phyloP scores from a whole-genome alignment of 768 basidiomycete species.

The Kockovaella imperatae region DNA sequence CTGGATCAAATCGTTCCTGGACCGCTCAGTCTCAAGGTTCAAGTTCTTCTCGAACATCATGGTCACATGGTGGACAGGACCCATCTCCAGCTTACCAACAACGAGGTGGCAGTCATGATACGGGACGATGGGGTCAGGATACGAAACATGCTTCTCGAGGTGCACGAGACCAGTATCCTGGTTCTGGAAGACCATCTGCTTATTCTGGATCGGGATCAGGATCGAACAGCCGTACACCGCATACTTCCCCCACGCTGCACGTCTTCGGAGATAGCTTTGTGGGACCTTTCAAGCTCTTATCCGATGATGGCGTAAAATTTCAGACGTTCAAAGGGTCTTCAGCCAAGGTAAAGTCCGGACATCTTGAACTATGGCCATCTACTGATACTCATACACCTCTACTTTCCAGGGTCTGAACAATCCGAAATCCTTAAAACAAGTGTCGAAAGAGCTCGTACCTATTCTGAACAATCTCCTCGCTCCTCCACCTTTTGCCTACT shows the following conservation, averaged over 20 bases:
- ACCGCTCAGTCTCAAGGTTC: too few relatives aligned
- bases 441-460: constrained; percentile 26
- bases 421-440: constrained; percentile 34
- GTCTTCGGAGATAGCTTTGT: constrained; percentile 37
- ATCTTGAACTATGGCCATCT: not conserved
- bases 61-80: too few relatives aligned
- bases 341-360: constrained; percentile 34
- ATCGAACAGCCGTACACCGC: not conserved
- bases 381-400: not conserved
- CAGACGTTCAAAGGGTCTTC: constrained; percentile 36
- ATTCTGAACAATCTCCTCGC: constrained; percentile 23
- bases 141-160: too few relatives aligned
- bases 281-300: constrained; percentile 32
- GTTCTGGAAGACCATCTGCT: too few relatives aligned
- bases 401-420: constrained; percentile 32
- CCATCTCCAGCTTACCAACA: too few relatives aligned
- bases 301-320: constrained; percentile 20
- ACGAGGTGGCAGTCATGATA: too few relatives aligned
- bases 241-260: constrained; percentile 11
- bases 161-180: too few relatives aligned
- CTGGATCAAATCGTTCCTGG: too few relatives aligned
- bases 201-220: not conserved
- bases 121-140: too few relatives aligned
- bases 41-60: too few relatives aligned
- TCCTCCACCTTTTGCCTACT: constrained; percentile 33